A percentile compares a stretch with the other conserved stretches of the same genome.
These are phyloP conservation scores for Gossypium longicalyx DNA, from an alignment of 345 rosid genomes.

Conservation along the genomic window DNA sequence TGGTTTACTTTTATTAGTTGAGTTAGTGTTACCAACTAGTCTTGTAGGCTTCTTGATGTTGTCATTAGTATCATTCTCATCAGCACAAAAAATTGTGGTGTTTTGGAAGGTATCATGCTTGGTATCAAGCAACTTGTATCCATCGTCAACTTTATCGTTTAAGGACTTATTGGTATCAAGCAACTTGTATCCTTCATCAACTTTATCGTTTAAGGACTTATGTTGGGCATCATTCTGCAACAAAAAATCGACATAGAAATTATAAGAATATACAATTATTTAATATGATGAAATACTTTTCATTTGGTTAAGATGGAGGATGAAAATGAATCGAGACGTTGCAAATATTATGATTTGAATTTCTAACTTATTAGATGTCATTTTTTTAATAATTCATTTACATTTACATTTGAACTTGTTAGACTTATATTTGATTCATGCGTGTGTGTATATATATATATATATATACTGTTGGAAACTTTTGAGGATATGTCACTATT, in stretches of 20 bases:
- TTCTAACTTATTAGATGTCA: too few species aligned
- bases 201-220: not conserved
- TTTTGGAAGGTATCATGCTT: conserved; percentile 13
- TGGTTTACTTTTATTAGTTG: too few species aligned
- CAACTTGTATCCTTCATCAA: conserved; percentile 18
- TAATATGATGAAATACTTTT: not conserved
- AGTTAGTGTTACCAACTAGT: too few species aligned
- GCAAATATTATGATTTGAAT: too few species aligned
- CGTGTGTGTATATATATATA: too few species aligned
- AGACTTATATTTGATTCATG: too few species aligned
- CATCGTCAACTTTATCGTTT: conserved; percentile 7
- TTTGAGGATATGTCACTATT: too few species aligned
- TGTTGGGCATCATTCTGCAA: conserved; percentile 25
- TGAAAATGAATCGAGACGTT: not conserved
- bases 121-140: conserved; percentile 18
- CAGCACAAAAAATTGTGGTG: conserved; percentile 9
- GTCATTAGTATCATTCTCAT: not conserved
- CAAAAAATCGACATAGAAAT: not conserved
- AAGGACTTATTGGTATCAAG: conserved; percentile 7
- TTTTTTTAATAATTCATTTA: too few species aligned
- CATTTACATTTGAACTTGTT: too few species aligned
- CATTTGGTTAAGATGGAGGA: not conserved
- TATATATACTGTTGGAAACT: too few species aligned
- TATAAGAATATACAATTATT: not conserved
- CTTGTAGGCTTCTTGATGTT: too few species aligned